phyloP scores from a whole-genome alignment of 805 yeast species.

The Saturnispora quitensis region DNA sequence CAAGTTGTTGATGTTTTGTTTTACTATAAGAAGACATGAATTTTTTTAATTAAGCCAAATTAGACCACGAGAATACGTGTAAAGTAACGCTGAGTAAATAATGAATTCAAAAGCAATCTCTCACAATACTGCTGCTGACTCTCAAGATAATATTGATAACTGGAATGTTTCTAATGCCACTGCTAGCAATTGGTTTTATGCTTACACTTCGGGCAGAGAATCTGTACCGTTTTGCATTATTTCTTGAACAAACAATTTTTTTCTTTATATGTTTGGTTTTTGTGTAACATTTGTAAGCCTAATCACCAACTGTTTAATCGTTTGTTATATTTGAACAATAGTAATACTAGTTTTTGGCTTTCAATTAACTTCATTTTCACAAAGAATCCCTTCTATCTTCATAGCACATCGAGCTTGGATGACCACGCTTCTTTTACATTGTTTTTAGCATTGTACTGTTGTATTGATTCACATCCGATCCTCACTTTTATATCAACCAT shows the following conservation, averaged over 20 bases:
- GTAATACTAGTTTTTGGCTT: too few species aligned
- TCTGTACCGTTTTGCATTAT: not conserved
- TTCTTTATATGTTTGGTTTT: not conserved
- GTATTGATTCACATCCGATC: too few species aligned
- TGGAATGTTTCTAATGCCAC: not conserved
- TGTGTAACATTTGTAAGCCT: not conserved
- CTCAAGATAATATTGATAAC: slow-evolving; percentile 3
- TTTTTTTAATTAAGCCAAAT: too few species aligned
- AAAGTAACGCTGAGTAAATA: not conserved
- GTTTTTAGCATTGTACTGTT: too few species aligned
- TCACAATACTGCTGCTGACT: not conserved
- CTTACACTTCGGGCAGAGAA: not conserved
- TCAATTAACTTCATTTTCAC: too few species aligned
- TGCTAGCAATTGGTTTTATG: not conserved
- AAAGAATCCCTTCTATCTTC: too few species aligned
- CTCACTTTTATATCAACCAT: too few species aligned
- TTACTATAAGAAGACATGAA: not conserved
- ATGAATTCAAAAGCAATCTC: slow-evolving; percentile 4
- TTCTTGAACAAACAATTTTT: not conserved
- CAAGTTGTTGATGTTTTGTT: not conserved
- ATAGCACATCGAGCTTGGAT: too few species aligned
- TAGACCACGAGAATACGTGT: not conserved
- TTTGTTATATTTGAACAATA: too few species aligned
- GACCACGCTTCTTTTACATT: too few species aligned
- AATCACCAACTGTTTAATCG: too few species aligned